phyloP scores from a whole-genome alignment of 441 rosid species.

The Populus trichocarpa region DNA sequence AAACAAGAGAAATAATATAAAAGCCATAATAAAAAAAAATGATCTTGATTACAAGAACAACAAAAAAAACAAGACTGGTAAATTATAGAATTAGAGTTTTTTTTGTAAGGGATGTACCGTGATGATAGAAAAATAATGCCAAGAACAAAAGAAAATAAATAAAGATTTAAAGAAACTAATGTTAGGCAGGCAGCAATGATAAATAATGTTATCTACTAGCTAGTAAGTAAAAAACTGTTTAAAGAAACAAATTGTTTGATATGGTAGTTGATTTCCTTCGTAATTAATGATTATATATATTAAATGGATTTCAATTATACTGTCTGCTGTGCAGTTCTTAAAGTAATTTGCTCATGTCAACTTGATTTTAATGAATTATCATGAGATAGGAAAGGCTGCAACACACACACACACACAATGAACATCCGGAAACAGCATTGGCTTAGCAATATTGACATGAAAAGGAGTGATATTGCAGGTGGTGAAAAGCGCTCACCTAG shows the following conservation, averaged over 20 bases:
- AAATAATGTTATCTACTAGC: not conserved
- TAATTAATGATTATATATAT: not conserved
- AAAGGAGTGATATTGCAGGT: slow-evolving; percentile 14
- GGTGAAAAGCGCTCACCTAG: slow-evolving; percentile 23
- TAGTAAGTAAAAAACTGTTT: not conserved
- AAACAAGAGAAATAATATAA: no score
- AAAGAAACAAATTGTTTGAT: not conserved
- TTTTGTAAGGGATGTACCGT: not conserved
- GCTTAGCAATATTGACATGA: slow-evolving; percentile 7
- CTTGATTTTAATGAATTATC: not conserved
- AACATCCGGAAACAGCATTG: not conserved
- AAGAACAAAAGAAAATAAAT: no score
- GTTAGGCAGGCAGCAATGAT: not conserved
- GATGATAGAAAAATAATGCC: not conserved
- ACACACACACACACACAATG: not conserved
- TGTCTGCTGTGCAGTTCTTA: not conserved
- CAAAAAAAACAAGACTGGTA: no score
- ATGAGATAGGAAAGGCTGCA: not conserved
- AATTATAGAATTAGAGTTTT: no score
- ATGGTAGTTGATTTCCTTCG: not conserved
- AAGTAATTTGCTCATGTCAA: not conserved
- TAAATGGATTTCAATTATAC: not conserved
- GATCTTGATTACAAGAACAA: no score
- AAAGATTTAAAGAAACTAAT: not conserved
- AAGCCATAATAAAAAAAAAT: no score